Base-by-base conservation (phyloP, 148 eudicot species). In the Vaccinium corymbosum region DNA sequence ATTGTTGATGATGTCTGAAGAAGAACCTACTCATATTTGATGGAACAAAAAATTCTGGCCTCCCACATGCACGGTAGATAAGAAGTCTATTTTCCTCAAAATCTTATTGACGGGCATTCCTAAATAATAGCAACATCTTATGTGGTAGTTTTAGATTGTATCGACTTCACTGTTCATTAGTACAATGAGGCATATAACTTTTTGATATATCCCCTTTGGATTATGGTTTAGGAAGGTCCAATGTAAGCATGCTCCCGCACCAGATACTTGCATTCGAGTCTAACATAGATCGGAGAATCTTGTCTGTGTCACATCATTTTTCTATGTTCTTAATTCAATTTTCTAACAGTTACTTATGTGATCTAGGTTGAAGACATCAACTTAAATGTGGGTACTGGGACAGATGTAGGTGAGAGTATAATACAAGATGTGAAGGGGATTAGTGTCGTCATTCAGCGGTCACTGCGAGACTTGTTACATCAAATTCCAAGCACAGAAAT, bases 401-500 rank as follows among this genome's bases (percentile, higher is more conserved):
- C 89, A 72, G 90, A 90, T 51, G 73, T 96, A 83, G 97, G 99
- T 73, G 95, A 92, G 79, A 96, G 93, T 88, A 96, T 96, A 84
- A 92, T 96, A 84, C 95, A 93, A 86, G 94, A 93, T 79, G 97
- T 96, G 85, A 87, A 93, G 84, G 99, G 99, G 72, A 88, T 96
- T 84, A 92, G 92, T 61, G 87, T 96, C 55, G 87, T 90, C 81
- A 87, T 96, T 62, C 95, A 81, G 82, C 92, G 99, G 76, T 84
- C 98, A 66, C 99, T 96, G 49, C 92, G 99, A 85, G 99, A 96
- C 87, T 90, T 96, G 90, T 88, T 90, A 76, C 97, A 93, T 92
- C 98, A 90, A 88, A 83, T 91, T 78, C 98, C 99, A 19, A 89
- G 87, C 83, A 80, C 82, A 42, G 99, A 96, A 91, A 92, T 91